Evolutionary conservation across 2,329 filamentous ascomycete species (phyloP), one percentile per base, ranked within the genome.

Genomic region (Aspergillus melleus): DNA sequence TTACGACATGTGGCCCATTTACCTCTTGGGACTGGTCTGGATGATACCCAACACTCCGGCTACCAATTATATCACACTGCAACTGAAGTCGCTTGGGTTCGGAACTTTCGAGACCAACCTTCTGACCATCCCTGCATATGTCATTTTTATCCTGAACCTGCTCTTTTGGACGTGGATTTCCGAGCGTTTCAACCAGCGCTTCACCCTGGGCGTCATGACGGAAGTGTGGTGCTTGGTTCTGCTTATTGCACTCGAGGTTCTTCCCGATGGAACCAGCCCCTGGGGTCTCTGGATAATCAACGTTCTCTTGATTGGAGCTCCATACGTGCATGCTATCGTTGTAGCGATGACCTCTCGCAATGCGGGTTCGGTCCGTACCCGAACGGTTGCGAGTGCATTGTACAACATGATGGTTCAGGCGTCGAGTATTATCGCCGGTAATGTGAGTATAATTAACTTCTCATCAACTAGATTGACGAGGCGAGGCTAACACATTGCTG

Each of bases 31-130:
- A 4, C 58, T 81, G 11, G 70, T 72, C 0, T 81, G 79, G 78
- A 63, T 76, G 65, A 74, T 79, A 19, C 75, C 80, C 2, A 72
- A 67, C 11, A 68, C 66, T 0, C 75, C 76, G 1, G 73, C 73
- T 9, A 68, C 68, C 1, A 70, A 55, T 54, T 79, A 79, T 47
- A 70, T 79, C 55, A 77, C 75, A 19, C 64, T 79, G 11, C 67
- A 77, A 53, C 66, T 83, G 1, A 83, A 82, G 62, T 78, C 82
- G 2, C 75, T 88, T 4, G 85, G 80, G 12, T 88, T 87, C 74
- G 74, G 74, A 52, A 85, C 84, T 1, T 84, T 89, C 68, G 74
- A 85, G 32, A 83, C 82, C 29, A 90, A 88, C 64, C 77, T 90
- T 61, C 79, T 90, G 22, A 85, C 85, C 1, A 87, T 88, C 14